A percentile compares a stretch with the other conserved stretches of the same genome.
Conservation (phyloP, 331 rosid genomes). For the Dryas integrifolia region DNA sequence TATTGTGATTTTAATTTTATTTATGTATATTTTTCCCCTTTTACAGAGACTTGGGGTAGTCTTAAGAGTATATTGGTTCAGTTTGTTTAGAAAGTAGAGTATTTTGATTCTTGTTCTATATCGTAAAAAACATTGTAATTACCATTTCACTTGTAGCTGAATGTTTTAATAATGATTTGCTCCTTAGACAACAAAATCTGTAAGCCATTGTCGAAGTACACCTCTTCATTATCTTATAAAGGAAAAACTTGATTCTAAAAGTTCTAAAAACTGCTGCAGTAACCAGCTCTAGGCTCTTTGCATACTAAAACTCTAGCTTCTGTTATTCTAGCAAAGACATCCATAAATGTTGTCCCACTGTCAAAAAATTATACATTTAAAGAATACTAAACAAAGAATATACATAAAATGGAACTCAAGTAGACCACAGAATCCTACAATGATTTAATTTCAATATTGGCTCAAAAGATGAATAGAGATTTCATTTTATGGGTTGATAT, state of each 20-base stretch:
- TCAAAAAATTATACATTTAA: too few relatives aligned
- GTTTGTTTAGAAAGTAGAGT: background rate
- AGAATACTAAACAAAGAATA: too few relatives aligned
- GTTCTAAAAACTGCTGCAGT: too few relatives aligned
- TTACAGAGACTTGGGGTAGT: background rate
- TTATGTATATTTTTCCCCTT: background rate
- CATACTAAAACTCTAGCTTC: too few relatives aligned
- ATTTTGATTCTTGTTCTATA: background rate
- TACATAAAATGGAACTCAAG: background rate
- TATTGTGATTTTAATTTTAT: background rate
- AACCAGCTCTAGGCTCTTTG: too few relatives aligned
- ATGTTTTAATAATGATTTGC: background rate
- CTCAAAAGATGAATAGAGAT: background rate
- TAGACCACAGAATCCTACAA: background rate
- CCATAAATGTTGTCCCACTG: too few relatives aligned
- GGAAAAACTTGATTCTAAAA: too few relatives aligned
- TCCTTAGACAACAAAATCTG: background rate
- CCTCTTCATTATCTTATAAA: too few relatives aligned
- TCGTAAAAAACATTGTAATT: background rate
- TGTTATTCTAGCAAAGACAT: too few relatives aligned
- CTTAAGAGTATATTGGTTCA: background rate
- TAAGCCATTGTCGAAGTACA: too few relatives aligned
- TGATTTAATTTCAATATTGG: background rate
- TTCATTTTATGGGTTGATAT: constrained; percentile 59
- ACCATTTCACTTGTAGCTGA: background rate